A percentile compares a stretch with the other conserved stretches of the same genome.
Evolutionary conservation across 306 rosid species (phyloP).

Genomic region (Lathyrus oleraceus): DNA sequence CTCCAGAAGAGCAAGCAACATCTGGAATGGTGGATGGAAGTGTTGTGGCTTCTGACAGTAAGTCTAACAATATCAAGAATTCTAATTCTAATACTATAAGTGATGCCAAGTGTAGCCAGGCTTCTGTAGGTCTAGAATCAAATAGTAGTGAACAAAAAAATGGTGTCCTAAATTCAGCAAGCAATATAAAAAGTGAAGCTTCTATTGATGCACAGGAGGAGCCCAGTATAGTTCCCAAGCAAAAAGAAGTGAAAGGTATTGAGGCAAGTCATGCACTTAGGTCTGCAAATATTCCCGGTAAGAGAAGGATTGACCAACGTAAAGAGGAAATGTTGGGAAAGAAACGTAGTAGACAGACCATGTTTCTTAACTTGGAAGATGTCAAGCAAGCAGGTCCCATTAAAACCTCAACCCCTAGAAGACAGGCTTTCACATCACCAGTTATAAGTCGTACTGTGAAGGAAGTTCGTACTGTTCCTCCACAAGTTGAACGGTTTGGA

Average conservation of each 20-base stretch:
- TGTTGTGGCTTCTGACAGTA: conserved; percentile 51
- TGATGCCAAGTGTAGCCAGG: conserved; percentile 50
- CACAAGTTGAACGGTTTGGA: conserved; percentile 62
- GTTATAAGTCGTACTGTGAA: conserved; percentile 65
- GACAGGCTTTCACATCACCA: conserved; percentile 68
- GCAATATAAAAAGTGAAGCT: conserved; percentile 57
- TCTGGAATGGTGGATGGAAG: conserved; percentile 42
- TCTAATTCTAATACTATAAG: conserved; percentile 48
- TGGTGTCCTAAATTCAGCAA: conserved; percentile 54
- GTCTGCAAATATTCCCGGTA: conserved; percentile 74
- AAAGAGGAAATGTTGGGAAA: conserved; percentile 90
- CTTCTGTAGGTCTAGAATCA: conserved; percentile 53
- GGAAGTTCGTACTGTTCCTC: conserved; percentile 64
- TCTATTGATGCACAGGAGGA: conserved; percentile 68
- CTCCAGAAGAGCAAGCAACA: conserved; percentile 48
- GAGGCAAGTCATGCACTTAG: conserved; percentile 83
- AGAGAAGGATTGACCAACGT: conserved; percentile 82
- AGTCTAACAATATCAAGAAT: conserved; percentile 44
- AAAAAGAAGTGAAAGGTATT: conserved; percentile 77
- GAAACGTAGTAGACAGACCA: conserved; percentile 90
- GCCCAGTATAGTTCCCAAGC: conserved; percentile 54
- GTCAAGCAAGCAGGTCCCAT: conserved; percentile 93
- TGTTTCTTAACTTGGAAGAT: conserved; percentile 95
- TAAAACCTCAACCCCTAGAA: conserved; percentile 89
- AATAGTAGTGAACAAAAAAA: conserved; percentile 54